A percentile compares a stretch with the other conserved stretches of the same genome.
Evolutionary conservation across 495 filamentous ascomycete genomes (phyloP).

Genomic region (Talaromyces nanjingensis): DNA sequence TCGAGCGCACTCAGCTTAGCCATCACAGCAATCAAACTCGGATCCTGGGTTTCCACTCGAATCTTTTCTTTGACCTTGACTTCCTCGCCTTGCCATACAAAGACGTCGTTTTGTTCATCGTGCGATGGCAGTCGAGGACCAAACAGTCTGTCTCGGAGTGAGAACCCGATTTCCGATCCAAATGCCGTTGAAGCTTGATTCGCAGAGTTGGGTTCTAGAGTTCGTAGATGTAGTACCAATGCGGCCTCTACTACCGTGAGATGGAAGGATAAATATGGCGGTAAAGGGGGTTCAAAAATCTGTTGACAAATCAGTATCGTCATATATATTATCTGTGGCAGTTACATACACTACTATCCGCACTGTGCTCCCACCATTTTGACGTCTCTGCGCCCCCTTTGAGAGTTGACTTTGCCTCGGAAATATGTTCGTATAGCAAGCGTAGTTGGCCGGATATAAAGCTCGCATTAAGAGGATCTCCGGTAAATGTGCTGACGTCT

Average conservation of each 20-base stretch:
- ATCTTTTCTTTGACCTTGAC: constrained; percentile 88
- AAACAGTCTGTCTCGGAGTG: constrained; percentile 49
- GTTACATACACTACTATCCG: constrained; percentile 41
- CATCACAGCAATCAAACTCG: constrained; percentile 76
- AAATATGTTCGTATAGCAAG: constrained; percentile 66
- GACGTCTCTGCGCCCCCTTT: constrained; percentile 45
- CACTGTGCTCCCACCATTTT: constrained; percentile 52
- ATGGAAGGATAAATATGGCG: constrained; percentile 61
- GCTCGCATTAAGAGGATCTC: constrained; percentile 46
- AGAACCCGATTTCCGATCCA: constrained; percentile 48
- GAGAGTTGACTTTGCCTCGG: constrained; percentile 53
- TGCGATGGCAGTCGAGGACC: constrained; percentile 56
- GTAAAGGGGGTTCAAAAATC: constrained; percentile 53
- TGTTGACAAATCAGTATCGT: constrained; percentile 9
- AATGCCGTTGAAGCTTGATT: constrained; percentile 53
- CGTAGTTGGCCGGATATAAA: constrained; percentile 78
- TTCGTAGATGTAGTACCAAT: constrained; percentile 71
- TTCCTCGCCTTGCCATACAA: constrained; percentile 58
- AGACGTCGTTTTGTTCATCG: constrained; percentile 73
- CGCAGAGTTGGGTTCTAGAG: constrained; percentile 59
- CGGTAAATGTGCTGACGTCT: constrained; percentile 63
- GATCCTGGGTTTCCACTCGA: constrained; percentile 84
- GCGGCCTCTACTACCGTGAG: constrained; percentile 71
- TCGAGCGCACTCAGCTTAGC: constrained; percentile 81
- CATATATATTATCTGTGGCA: neutral